These are phyloP conservation scores for Candida oleophila DNA, from an alignment of 805 yeast genomes.

Conservation along the genomic window DNA sequence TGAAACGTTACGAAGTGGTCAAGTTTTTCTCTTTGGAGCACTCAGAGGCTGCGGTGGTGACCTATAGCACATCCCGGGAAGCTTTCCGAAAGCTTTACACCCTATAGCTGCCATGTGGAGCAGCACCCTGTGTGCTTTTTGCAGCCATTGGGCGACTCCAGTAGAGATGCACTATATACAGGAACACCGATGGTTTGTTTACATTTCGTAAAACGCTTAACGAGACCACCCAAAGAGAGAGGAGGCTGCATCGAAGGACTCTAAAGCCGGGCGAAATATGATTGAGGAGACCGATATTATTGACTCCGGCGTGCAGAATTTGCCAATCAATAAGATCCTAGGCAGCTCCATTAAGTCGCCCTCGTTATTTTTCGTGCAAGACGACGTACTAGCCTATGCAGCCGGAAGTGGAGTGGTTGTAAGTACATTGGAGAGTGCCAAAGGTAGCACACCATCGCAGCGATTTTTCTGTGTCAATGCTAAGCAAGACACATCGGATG, in stretches of 20 bases:
- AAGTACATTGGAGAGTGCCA: conserved; percentile 25
- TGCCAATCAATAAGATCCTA: conserved; percentile 3
- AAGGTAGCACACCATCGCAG: conserved; percentile 26
- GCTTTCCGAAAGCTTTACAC: too few relatives aligned
- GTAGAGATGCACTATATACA: background rate
- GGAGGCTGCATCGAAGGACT: too few relatives aligned
- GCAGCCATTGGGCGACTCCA: too few relatives aligned
- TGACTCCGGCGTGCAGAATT: background rate
- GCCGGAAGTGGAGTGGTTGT: conserved; percentile 65
- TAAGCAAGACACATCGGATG: background rate
- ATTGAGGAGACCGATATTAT: background rate
- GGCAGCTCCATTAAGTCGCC: conserved; percentile 37
- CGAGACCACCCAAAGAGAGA: too few relatives aligned
- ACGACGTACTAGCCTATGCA: conserved; percentile 47
- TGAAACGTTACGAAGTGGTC: too few relatives aligned
- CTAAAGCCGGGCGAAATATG: background rate
- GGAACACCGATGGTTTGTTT: conserved; percentile 3
- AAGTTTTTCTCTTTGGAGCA: too few relatives aligned
- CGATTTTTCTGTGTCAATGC: conserved; percentile 53
- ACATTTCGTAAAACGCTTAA: background rate
- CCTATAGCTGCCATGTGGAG: too few relatives aligned
- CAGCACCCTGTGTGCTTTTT: too few relatives aligned
- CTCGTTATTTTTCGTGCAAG: conserved; percentile 40
- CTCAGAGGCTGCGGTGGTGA: too few relatives aligned
- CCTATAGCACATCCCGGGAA: too few relatives aligned